phyloP scores from a whole-genome alignment of 345 rosid species.

The Dimocarpus longan region DNA sequence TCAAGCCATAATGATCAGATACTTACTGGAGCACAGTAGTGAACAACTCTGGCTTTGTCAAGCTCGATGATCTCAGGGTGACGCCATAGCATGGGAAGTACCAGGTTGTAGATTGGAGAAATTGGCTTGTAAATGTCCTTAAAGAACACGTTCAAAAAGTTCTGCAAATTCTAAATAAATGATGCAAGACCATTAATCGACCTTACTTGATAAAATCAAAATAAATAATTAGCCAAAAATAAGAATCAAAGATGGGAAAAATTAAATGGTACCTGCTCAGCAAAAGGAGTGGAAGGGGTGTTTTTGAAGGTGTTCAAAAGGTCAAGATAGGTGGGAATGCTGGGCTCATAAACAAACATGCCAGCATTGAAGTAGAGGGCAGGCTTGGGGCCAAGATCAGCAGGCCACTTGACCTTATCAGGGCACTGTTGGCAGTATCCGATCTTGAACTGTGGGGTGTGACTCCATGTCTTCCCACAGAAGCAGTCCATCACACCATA shows the following conservation, averaged over 20 bases:
- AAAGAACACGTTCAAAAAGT: conserved; percentile 65
- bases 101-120: conserved; percentile 58
- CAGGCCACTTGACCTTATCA: conserved; percentile 50
- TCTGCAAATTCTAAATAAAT: conserved; percentile 23
- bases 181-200: background rate
- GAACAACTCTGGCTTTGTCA: conserved; percentile 53
- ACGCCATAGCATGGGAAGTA: conserved; percentile 73
- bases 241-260: background rate
- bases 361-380: conserved; percentile 78
- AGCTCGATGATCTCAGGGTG: conserved; percentile 66
- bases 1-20: background rate
- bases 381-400: conserved; percentile 50
- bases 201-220: background rate
- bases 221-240: background rate
- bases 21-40: conserved; percentile 56
- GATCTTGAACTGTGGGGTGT: conserved; percentile 52
- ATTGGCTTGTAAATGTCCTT: conserved; percentile 58
- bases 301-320: conserved; percentile 45
- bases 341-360: conserved; percentile 66
- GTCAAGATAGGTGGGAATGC: conserved; percentile 34
- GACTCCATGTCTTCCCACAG: conserved; percentile 74
- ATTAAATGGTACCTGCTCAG: conserved; percentile 56
- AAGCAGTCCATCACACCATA: conserved; percentile 72
- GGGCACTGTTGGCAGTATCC: conserved; percentile 80
- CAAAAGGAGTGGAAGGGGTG: conserved; percentile 59